Evolutionary conservation across 495 filamentous ascomycete species (phyloP).

Genomic region (Neurospora pannonica): DNA sequence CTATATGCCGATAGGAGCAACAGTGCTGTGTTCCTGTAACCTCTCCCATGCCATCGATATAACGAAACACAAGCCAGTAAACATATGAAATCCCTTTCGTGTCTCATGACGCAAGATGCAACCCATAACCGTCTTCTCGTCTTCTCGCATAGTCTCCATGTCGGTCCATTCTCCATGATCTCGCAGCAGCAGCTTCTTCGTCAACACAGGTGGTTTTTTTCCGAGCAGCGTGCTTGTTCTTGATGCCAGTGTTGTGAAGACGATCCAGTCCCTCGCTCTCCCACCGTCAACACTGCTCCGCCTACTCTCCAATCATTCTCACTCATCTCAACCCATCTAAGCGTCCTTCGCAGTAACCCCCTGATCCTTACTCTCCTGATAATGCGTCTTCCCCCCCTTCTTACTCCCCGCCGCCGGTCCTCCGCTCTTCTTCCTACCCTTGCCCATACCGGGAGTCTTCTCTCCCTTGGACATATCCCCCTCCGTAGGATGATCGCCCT

Average conservation of each 20-base stretch:
- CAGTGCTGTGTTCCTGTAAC: neutral
- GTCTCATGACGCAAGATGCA: neutral
- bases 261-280: neutral
- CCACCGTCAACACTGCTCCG: neutral
- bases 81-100: neutral
- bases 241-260: neutral
- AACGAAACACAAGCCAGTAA: neutral
- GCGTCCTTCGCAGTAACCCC: neutral
- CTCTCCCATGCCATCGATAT: neutral
- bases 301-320: neutral
- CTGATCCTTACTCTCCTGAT: neutral
- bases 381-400: constrained; percentile 18
- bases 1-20: neutral
- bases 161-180: neutral
- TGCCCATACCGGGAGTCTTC: neutral
- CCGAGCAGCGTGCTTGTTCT: neutral
- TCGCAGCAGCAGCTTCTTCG: neutral
- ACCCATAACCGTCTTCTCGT: neutral
- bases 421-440: constrained; percentile 7
- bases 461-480: neutral
- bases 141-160: neutral
- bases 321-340: too few relatives aligned
- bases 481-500: constrained; percentile 4
- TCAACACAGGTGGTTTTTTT: neutral
- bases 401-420: constrained; percentile 2